phyloP scores from a whole-genome alignment of 164 flowering plant genomes.

The Vitis cinerea region DNA sequence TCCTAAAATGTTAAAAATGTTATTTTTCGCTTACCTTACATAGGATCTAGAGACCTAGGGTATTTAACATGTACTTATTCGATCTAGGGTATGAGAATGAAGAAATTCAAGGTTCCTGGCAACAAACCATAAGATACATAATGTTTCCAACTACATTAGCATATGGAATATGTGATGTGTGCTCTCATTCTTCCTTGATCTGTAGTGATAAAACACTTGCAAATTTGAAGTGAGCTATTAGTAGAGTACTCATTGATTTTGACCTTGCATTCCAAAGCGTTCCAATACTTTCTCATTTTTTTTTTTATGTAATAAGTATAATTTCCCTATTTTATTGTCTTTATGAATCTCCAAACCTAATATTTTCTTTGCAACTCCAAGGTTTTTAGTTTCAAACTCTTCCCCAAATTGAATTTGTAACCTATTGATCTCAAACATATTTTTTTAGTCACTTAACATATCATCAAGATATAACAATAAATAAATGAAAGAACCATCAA shows the following conservation, averaged over 20 bases:
- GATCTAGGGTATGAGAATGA: too few species aligned
- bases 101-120: too few species aligned
- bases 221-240: background rate
- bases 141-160: too few species aligned
- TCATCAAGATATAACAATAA: background rate
- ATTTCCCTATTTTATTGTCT: background rate
- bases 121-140: too few species aligned
- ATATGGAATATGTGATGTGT: too few species aligned
- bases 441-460: too few species aligned
- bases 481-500: background rate
- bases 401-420: background rate
- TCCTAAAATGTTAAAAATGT: too few species aligned
- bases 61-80: too few species aligned
- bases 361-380: constrained; percentile 14
- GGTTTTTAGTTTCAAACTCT: constrained; percentile 18
- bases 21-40: too few species aligned
- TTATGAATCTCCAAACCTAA: constrained; percentile 20
- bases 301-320: background rate
- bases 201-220: too few species aligned
- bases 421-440: background rate
- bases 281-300: constrained; percentile 7
- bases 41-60: too few species aligned
- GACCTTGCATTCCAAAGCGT: constrained; percentile 4
- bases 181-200: too few species aligned
- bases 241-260: constrained; percentile 5